Conservation (phyloP, 176 grass and related monocot species). For the maize (Zea mays) region DNA sequence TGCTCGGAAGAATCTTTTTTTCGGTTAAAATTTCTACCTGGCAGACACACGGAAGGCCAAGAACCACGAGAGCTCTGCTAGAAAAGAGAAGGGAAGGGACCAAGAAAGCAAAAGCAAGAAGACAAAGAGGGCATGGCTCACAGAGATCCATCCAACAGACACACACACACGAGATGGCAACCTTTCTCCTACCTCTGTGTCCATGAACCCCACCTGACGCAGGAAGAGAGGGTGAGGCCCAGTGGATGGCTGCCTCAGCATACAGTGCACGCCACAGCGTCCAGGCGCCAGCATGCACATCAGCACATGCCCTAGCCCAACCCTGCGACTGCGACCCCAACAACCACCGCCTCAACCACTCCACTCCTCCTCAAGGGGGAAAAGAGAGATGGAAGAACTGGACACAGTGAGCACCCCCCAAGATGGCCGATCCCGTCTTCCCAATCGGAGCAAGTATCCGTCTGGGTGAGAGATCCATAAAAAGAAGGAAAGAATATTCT, state of each 20-base stretch:
- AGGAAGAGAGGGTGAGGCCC: constrained; percentile 12
- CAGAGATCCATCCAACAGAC: constrained; percentile 23
- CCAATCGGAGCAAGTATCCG: neutral
- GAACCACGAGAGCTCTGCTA: constrained; percentile 7
- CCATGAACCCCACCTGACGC: constrained; percentile 21
- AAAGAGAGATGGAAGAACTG: neutral
- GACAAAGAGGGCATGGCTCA: constrained; percentile 19
- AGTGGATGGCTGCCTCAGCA: constrained; percentile 31
- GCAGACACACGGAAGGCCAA: neutral
- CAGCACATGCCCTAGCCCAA: constrained; percentile 24
- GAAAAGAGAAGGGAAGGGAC: neutral
- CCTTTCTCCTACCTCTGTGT: constrained; percentile 15
- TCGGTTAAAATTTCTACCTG: constrained; percentile 2
- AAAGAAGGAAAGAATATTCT: neutral
- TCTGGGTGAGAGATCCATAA: neutral
- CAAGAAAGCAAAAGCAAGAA: constrained; percentile 29
- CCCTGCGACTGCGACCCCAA: constrained; percentile 6
- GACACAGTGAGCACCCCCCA: neutral
- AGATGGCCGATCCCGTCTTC: constrained; percentile 8
- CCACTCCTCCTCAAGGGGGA: neutral
- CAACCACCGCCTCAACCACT: constrained; percentile 11
- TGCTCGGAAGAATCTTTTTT: constrained; percentile 15
- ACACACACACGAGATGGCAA: neutral
- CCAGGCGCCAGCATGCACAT: constrained; percentile 17
- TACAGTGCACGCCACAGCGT: neutral